Conservation (phyloP, 1,284 basidiomycete genomes). For the Boletus semigastroideus region DNA sequence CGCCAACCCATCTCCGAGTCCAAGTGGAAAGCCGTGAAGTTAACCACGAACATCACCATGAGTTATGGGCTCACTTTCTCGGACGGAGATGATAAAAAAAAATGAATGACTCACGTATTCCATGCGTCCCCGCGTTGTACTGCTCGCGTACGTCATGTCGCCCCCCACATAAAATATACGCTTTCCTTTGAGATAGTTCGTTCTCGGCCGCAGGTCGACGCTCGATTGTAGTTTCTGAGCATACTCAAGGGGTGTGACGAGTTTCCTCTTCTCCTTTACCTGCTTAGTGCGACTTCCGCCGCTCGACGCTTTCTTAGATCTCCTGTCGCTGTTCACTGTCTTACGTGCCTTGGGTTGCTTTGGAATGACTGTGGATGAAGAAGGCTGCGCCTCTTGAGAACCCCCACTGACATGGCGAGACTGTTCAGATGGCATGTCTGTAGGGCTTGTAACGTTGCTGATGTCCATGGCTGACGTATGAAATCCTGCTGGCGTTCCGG, state of each 20-base stretch:
- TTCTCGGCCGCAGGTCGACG: conserved; percentile 19
- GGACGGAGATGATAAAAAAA: background rate
- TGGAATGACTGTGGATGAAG: background rate
- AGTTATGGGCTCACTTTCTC: too few relatives aligned
- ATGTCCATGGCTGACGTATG: conserved; percentile 5
- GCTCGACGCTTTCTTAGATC: conserved; percentile 18
- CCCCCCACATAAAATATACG: conserved; percentile 59
- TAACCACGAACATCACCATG: background rate
- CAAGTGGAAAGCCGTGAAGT: background rate
- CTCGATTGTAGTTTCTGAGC: conserved; percentile 37
- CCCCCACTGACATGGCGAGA: background rate
- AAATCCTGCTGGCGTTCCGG: conserved; percentile 11
- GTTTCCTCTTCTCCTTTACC: conserved; percentile 25
- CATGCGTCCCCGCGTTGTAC: conserved; percentile 55
- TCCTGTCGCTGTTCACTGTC: conserved; percentile 10
- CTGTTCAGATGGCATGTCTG: conserved; percentile 1
- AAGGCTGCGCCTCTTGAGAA: background rate
- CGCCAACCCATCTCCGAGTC: background rate
- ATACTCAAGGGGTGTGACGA: conserved; percentile 40
- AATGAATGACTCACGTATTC: conserved; percentile 43
- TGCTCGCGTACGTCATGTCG: conserved; percentile 52
- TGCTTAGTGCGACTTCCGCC: conserved; percentile 19
- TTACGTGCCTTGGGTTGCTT: conserved; percentile 11
- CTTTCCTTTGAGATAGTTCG: conserved; percentile 47
- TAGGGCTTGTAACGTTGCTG: conserved; percentile 26